Evolutionary conservation across 2,329 filamentous ascomycete species (phyloP), one percentile per base, ranked within the genome.

Genomic region (Aspergillus sp.): DNA sequence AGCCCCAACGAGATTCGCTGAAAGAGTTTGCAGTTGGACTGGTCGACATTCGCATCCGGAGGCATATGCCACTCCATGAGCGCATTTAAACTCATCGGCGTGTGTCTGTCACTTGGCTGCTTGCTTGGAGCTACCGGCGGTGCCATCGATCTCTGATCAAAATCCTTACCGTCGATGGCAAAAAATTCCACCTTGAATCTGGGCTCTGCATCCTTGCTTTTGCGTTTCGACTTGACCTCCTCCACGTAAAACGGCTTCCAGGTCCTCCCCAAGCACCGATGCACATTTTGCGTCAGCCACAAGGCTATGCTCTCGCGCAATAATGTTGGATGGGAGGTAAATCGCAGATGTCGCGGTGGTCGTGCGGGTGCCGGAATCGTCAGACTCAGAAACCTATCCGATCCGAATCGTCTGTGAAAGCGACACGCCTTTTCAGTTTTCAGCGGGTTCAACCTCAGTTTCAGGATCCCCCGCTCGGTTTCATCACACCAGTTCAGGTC

Each of bases 11-110:
- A 56, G 7, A 72, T 56, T 26, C 72, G 62, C 32, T 68, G 65
- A 44, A 74, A 75, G 4, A 74, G 50, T 43, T 75, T 75, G 42
- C 67, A 65, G 40, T 70, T 67, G 5, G 54, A 62, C 38, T 72
- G 68, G 1, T 53, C 34, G 5, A 42, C 39, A 48, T 75, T 74
- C 3, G 53, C 40, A 2, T 54, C 42, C 2, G 51, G 39, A 1
- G 64, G 62, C 47, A 74, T 68, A 44, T 74, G 70, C 72, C 72
- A 75, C 27, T 73, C 55, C 4, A 73, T 45, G n/a, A 75, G 48
- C 1, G 64, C 54, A 7, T 64, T 54, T 1, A 72, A 40, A 1
- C 45, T 61, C 60, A 73, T 71, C 6, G 51, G 51, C 1, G 66
- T 66, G 40, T 62, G 67, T 4, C 39, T 45, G 10, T 60, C 49